Evolutionary conservation across 2,329 filamentous ascomycete genomes (phyloP), one percentile per base, ranked within the genome.

Genomic region (Penicillium vulpinum): DNA sequence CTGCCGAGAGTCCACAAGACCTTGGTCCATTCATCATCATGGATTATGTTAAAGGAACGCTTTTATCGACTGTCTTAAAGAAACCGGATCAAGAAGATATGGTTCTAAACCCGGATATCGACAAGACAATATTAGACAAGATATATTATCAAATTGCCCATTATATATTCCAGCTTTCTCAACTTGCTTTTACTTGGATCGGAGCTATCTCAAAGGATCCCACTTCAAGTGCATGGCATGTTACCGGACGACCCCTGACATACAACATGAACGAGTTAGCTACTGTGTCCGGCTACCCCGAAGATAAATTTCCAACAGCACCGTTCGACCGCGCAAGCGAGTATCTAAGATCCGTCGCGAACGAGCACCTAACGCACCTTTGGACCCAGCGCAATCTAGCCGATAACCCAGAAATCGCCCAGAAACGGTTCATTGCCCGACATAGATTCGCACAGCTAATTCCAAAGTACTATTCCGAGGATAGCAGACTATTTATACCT

Each of bases 201-300:
- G 72, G 74, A 7, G 70, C 74, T 24, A 73, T 78, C 47, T 73
- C 72, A 31, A 69, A 70, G 58, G 55, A 62, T 26, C 15, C 58
- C 4, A 58, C 18, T 60, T 62, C 46, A 56, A 52, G 60, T 21
- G 49, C 50, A 40, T 79, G 69, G 72, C 57, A 61, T 16, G 73
- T 75, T 47, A 63, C 64, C 21, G 50, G 58, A 55, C 60, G 73
- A 54, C 74, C 75, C 7, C 61, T 77, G n/a, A 77, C 73, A n/a
- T 74, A 73, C 48, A 73, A 74, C 36, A 77, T 77, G 71, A 77
- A 78, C 54, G 71, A 76, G 56, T 50, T 74, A 46, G 69, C 61
- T 0, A 70, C 64, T 47, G 64, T 73, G 24, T 62, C 71, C 15
- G 66, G 65, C 36, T 77, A 70, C 56, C 68, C 71, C 8, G 53